phyloP scores from a whole-genome alignment of 192 early-diverging fungal genomes.

The Pecoramyces ruminantium region DNA sequence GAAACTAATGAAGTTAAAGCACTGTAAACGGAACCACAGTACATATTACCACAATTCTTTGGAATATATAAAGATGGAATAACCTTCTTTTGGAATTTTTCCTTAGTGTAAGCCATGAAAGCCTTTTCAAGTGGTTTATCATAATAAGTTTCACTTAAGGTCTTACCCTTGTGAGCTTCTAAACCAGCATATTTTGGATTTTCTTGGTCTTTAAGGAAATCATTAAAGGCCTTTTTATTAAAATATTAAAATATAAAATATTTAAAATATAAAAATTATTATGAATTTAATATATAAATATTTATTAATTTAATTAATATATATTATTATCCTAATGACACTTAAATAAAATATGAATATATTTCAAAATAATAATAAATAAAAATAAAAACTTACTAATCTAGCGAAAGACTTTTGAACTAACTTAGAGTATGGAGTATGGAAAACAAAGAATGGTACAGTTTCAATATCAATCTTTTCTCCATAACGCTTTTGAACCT shows the following conservation, averaged over 20 bases:
- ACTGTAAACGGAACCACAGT: slow-evolving; percentile 56
- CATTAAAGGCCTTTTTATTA: slow-evolving; percentile 49
- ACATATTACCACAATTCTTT: slow-evolving; percentile 91
- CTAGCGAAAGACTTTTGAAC: slow-evolving; percentile 89
- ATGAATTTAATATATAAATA: no score
- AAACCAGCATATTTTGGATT: slow-evolving; percentile 25
- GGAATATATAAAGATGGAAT: slow-evolving; percentile 58
- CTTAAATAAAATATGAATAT: no score
- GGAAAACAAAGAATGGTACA: slow-evolving; percentile 60
- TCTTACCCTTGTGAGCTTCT: slow-evolving; percentile 11
- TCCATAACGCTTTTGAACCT: slow-evolving; percentile 15
- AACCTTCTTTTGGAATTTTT: slow-evolving; percentile 54
- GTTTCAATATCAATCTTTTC: slow-evolving; percentile 6
- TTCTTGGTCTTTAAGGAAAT: slow-evolving; percentile 66
- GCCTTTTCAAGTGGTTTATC: slow-evolving; percentile 85
- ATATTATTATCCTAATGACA: no score
- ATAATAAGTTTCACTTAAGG: slow-evolving; percentile 55
- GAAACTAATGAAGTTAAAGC: slow-evolving; percentile 64
- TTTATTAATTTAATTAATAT: no score
- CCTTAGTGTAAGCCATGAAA: slow-evolving; percentile 67
- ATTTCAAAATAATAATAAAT: no score
- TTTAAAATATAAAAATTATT: no score
- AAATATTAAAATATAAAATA: no score
- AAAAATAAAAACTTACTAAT: slow-evolving; percentile 14
- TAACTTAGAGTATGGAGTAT: slow-evolving; percentile 95